These are phyloP conservation scores for Lasiosphaeris hirsuta DNA, from an alignment of 495 filamentous ascomycete genomes.

Conservation along the genomic window DNA sequence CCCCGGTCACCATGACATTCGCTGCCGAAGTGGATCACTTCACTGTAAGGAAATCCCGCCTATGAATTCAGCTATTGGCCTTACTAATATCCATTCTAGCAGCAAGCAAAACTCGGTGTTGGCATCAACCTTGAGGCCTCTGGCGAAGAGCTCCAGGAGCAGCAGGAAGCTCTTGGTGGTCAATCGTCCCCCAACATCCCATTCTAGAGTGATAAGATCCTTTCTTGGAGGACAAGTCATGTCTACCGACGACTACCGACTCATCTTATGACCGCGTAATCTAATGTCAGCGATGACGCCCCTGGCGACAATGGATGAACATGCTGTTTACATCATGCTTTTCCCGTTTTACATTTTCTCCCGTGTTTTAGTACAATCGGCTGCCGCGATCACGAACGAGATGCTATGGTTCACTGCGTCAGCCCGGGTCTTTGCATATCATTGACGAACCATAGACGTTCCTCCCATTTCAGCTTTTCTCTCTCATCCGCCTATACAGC, in stretches of 20 bases:
- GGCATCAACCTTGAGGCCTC: slow-evolving; percentile 91
- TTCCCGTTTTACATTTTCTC: slow-evolving; percentile 3
- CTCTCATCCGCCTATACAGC: not conserved
- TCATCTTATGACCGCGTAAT: slow-evolving; percentile 6
- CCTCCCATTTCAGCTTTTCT: slow-evolving; percentile 3
- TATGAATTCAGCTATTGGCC: not conserved
- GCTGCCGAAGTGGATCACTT: slow-evolving; percentile 95
- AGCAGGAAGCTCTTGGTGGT: slow-evolving; percentile 63
- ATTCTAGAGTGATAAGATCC: slow-evolving; percentile 39
- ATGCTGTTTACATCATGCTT: not conserved
- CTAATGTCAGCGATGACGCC: slow-evolving; percentile 19
- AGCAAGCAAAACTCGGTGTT: slow-evolving; percentile 90
- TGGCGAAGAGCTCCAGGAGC: slow-evolving; percentile 85
- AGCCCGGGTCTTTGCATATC: slow-evolving; percentile 17
- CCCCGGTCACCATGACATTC: slow-evolving; percentile 86
- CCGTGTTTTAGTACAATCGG: slow-evolving; percentile 14
- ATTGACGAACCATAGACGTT: slow-evolving; percentile 17
- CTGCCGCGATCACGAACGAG: slow-evolving; percentile 10
- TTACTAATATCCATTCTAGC: slow-evolving; percentile 52
- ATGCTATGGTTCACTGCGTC: slow-evolving; percentile 6
- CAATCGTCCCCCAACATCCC: slow-evolving; percentile 52
- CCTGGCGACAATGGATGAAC: slow-evolving; percentile 7
- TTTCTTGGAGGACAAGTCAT: no score
- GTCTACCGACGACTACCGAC: no score
- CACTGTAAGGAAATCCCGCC: slow-evolving; percentile 62